phyloP scores from a whole-genome alignment of 805 yeast species.

The Komagataella populi region DNA sequence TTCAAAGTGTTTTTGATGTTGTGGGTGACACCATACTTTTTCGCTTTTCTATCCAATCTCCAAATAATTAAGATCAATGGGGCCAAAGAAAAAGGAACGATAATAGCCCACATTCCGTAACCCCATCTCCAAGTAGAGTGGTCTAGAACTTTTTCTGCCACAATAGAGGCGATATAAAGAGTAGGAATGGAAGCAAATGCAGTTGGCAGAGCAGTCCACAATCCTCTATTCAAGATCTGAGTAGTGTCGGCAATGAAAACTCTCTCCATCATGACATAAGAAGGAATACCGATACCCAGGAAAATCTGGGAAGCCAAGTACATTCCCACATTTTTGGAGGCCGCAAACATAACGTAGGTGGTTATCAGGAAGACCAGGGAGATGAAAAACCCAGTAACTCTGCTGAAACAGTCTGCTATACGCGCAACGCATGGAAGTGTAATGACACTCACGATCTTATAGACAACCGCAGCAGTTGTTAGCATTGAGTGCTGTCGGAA shows the following conservation, averaged over 20 bases:
- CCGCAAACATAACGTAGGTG: conserved; percentile 15
- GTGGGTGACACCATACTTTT: conserved; percentile 9
- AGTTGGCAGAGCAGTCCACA: conserved; percentile 3
- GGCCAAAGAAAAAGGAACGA: conserved; percentile 24
- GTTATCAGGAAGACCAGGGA: conserved; percentile 11
- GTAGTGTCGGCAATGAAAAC: conserved; percentile 16
- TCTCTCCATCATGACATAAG: conserved; percentile 13
- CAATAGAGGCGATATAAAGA: conserved; percentile 17
- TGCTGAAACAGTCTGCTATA: conserved; percentile 14
- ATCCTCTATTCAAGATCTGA: conserved; percentile 16
- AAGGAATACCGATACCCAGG: conserved; percentile 16
- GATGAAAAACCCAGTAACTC: conserved; percentile 16
- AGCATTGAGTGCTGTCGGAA: not conserved
- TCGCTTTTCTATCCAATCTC: conserved; percentile 15
- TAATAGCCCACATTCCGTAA: conserved; percentile 33
- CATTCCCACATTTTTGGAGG: conserved; percentile 12
- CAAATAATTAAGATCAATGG: conserved; percentile 16
- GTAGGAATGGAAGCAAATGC: conserved; percentile 18
- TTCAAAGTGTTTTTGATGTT: not conserved
- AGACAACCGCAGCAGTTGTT: not conserved
- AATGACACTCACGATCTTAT: not conserved
- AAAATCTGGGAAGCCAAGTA: conserved; percentile 18
- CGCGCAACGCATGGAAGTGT: conserved; percentile 9
- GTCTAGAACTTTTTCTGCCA: conserved; percentile 22
- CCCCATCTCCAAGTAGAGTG: conserved; percentile 41